Base-by-base conservation (phyloP, 345 rosid genomes). In the Sonneratia caseolaris region DNA sequence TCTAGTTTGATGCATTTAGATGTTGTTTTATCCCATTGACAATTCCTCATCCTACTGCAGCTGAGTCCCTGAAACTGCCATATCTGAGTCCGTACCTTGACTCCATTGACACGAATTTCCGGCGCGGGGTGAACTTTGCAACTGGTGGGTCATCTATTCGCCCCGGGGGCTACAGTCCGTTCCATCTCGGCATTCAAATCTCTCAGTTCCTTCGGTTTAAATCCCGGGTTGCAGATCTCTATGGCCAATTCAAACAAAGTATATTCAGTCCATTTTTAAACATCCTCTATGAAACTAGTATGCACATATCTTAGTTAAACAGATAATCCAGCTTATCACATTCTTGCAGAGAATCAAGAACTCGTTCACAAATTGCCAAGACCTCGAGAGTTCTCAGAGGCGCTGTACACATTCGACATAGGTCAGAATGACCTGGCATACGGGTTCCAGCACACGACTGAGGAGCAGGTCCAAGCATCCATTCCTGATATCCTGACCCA, bases 121-220 rank as follows among this genome's bases (percentile, higher is more conserved):
- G 88, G 49, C 76, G 80, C 13, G 97, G 97, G 64, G 97, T 92
- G 47, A 91, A 91, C 73, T 89, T 89, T 74, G 94, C 97, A 12
- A 82, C 91, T 0, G 92, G 86, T 3, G 97, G 97, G 66, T 83
- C 97, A 51, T 83, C 92, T 48, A 78, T 88, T 77, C 86, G 87
- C 32, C 88, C 84, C 1, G 82, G 86, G n/a, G 82, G 84, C 66
- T 87, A 76, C 73, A 86, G 90, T 66, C 90, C 80, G 0, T 84
- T 90, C 40, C 81, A 86, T 87, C 89, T 91, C 15, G 78, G 82
- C 40, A 79, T 84, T 74, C 97, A 91, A 77, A 84, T 88, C 66
- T 73, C 83, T 27, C 90, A 88, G 43, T 86, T 84, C 72, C 55
- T 79, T 70, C 89, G 82, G 51, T 88, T 87, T 77, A 88, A 88